These are phyloP conservation scores for Pelargonium myrrhifolium DNA, from an alignment of 441 rosid species.

Conservation along the genomic window DNA sequence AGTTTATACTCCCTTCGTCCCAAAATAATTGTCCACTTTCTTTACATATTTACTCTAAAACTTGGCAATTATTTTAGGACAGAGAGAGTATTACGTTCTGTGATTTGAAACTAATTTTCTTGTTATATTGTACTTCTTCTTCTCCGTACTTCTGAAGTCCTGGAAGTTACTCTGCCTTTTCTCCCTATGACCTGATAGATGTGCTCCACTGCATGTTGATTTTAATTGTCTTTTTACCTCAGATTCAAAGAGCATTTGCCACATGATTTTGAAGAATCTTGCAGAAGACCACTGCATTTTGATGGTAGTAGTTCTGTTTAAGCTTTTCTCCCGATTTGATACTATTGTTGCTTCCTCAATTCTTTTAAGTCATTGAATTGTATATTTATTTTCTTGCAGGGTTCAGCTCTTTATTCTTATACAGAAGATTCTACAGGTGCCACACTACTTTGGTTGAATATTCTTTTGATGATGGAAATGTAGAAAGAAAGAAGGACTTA, in stretches of 20 bases:
- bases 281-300: constrained; percentile 42
- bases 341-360: constrained; percentile 1
- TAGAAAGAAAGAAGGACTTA: constrained; percentile 51
- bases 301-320: constrained; percentile 40
- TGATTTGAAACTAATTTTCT: not conserved
- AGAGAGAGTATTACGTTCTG: no score
- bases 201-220: not conserved
- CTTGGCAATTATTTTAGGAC: no score
- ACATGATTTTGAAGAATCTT: constrained; percentile 29
- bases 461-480: constrained; percentile 60
- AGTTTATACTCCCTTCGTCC: not conserved
- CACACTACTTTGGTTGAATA: constrained; percentile 55
- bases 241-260: constrained; percentile 57
- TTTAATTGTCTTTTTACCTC: not conserved
- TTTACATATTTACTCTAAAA: no score
- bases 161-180: not conserved
- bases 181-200: not conserved
- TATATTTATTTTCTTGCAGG: constrained; percentile 38
- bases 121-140: not conserved
- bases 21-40: no score
- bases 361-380: constrained; percentile 1
- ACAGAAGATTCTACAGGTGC: constrained; percentile 81
- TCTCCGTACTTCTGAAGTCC: not conserved
- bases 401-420: constrained; percentile 68
- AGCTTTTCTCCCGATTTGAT: not conserved